Conservation (phyloP, 2,329 filamentous ascomycete species). For the Xylariaceae sp. region DNA sequence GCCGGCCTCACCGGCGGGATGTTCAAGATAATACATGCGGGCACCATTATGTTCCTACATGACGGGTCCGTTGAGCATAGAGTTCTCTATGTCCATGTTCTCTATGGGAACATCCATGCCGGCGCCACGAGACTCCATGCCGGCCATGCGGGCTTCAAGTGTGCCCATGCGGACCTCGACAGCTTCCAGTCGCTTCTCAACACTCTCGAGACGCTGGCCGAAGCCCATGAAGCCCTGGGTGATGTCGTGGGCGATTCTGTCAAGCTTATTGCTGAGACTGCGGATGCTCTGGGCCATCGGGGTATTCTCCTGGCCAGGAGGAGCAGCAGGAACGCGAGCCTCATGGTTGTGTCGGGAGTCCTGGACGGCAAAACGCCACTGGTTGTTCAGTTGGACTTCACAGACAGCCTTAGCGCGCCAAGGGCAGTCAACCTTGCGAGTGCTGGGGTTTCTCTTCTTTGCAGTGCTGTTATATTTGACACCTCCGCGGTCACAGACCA, state of each 20-base stretch:
- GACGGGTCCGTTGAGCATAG: constrained; percentile 34
- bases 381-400: constrained; percentile 58
- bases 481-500: constrained; percentile 60
- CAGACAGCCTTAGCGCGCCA: constrained; percentile 62
- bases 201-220: constrained; percentile 45
- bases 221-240: constrained; percentile 49
- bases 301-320: constrained; percentile 54
- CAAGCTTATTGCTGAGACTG: constrained; percentile 56
- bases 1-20: background rate
- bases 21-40: background rate
- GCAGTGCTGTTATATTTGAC: constrained; percentile 63
- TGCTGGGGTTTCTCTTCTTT: constrained; percentile 61
- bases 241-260: constrained; percentile 56
- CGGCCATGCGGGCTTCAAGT: constrained; percentile 36
- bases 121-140: constrained; percentile 33
- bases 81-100: constrained; percentile 35
- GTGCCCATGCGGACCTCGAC: constrained; percentile 42
- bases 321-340: constrained; percentile 50
- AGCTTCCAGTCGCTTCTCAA: constrained; percentile 53
- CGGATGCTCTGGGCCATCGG: constrained; percentile 55
- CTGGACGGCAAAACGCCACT: constrained; percentile 62
- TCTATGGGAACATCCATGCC: constrained; percentile 38
- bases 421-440: constrained; percentile 60
- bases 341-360: constrained; percentile 60
- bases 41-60: constrained; percentile 28